phyloP scores from a whole-genome alignment of 108 stramenopile species.

The Fragilariopsis cylindrus region DNA sequence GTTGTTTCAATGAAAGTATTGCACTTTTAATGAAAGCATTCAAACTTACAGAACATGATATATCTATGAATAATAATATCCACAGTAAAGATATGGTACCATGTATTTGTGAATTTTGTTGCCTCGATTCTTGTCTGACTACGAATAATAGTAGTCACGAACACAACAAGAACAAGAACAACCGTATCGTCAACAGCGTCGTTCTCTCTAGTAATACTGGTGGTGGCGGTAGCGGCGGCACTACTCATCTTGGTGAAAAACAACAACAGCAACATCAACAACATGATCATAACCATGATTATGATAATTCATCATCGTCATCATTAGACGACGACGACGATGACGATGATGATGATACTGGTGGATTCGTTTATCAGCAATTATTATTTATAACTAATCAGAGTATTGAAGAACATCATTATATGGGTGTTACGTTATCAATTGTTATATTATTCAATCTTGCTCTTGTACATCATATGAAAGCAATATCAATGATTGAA shows the following conservation, averaged over 20 bases:
- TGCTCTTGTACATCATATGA: conserved; percentile 25
- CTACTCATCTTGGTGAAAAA: too few relatives aligned
- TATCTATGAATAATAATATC: too few relatives aligned
- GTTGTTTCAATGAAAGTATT: conserved; percentile 1
- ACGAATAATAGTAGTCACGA: too few relatives aligned
- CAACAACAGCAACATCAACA: not conserved
- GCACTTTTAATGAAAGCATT: conserved; percentile 11
- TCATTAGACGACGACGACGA: too few relatives aligned
- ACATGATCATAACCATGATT: not conserved
- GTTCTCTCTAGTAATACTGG: not conserved
- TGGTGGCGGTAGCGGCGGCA: too few relatives aligned
- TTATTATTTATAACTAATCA: not conserved
- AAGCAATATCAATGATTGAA: not conserved
- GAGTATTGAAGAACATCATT: conserved; percentile 25
- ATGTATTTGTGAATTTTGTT: not conserved
- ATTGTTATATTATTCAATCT: conserved; percentile 30
- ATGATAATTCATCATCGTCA: not conserved
- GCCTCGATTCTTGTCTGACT: not conserved
- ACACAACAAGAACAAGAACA: not conserved
- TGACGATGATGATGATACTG: not conserved
- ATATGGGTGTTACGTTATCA: conserved; percentile 26
- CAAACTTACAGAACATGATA: conserved; percentile 3
- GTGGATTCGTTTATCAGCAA: conserved; percentile 19
- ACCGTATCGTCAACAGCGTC: not conserved
- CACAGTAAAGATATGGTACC: not conserved